Conservation (phyloP, 2,329 filamentous ascomycete species). For the Emmonsiellopsis sp. region DNA sequence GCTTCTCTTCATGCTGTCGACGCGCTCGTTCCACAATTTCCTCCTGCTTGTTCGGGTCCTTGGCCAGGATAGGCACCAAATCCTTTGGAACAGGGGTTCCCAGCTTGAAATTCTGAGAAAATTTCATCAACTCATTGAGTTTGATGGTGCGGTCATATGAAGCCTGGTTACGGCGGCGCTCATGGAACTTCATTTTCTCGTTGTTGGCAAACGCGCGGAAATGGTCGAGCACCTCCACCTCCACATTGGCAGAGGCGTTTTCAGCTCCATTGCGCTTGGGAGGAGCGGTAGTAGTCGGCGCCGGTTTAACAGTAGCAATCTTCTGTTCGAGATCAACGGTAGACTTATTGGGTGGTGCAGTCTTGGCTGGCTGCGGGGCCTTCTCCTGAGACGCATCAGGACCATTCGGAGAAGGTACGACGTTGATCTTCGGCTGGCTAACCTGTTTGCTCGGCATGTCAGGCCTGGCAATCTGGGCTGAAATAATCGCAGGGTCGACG, state of each 20-base stretch:
- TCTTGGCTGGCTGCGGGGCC: constrained; percentile 12
- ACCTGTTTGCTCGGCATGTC: constrained; percentile 24
- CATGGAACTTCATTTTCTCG: constrained; percentile 53
- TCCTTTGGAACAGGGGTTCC: constrained; percentile 86
- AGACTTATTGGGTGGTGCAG: constrained; percentile 16
- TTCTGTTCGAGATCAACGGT: constrained; percentile 20
- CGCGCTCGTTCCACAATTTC: constrained; percentile 85
- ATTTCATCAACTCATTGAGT: constrained; percentile 89
- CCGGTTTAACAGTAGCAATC: constrained; percentile 14
- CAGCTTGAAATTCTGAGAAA: constrained; percentile 88
- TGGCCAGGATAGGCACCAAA: constrained; percentile 88
- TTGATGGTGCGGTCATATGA: constrained; percentile 80
- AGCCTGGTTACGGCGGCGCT: constrained; percentile 46
- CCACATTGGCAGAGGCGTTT: constrained; percentile 52
- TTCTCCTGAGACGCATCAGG: constrained; percentile 16
- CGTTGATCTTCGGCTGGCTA: constrained; percentile 19
- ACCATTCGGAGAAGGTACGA: constrained; percentile 4
- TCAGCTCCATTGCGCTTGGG: constrained; percentile 35
- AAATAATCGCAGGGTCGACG: constrained; percentile 83
- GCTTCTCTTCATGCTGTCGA: constrained; percentile 57
- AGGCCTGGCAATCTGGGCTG: constrained; percentile 60
- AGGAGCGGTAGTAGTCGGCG: constrained; percentile 30
- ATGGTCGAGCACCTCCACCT: constrained; percentile 52
- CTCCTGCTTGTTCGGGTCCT: constrained; percentile 89
- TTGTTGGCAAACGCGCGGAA: constrained; percentile 56